These are phyloP conservation scores for Thermoascus crustaceus DNA, from an alignment of 2,329 filamentous ascomycete species.

Conservation along the genomic window DNA sequence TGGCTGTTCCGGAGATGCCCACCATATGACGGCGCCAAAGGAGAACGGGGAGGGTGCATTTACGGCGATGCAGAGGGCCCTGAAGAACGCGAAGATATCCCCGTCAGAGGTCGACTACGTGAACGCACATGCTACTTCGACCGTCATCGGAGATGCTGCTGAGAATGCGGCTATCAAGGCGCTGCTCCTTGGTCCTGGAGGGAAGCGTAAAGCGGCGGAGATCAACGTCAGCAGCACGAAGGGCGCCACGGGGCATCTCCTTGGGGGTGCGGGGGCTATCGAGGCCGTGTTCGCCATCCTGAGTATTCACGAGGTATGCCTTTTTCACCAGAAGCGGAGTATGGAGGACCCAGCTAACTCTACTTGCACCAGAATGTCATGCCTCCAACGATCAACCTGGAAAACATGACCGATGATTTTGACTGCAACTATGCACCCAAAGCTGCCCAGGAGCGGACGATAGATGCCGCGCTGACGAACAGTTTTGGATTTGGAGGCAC, in stretches of 20 bases:
- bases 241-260: constrained; percentile 80
- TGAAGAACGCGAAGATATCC: constrained; percentile 61
- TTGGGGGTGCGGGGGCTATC: constrained; percentile 84
- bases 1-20: constrained; percentile 79
- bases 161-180: constrained; percentile 76
- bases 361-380: constrained; percentile 54
- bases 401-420: constrained; percentile 56
- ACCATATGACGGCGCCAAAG: constrained; percentile 87
- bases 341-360: constrained; percentile 11
- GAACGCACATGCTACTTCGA: constrained; percentile 92
- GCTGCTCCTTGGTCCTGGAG: constrained; percentile 66
- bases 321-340: background rate
- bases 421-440: constrained; percentile 80
- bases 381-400: constrained; percentile 80
- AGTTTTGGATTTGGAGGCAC: constrained; percentile 98
- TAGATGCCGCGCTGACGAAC: constrained; percentile 76
- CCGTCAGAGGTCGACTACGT: constrained; percentile 77
- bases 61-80: constrained; percentile 74
- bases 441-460: constrained; percentile 57
- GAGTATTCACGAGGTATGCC: constrained; percentile 62
- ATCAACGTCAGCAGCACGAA: constrained; percentile 91
- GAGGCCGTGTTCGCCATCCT: constrained; percentile 82
- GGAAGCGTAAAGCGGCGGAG: constrained; percentile 50
- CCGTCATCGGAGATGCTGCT: constrained; percentile 73
- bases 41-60: constrained; percentile 74